Base-by-base conservation (phyloP, 83 land plant genomes). In the Picea abies region DNA sequence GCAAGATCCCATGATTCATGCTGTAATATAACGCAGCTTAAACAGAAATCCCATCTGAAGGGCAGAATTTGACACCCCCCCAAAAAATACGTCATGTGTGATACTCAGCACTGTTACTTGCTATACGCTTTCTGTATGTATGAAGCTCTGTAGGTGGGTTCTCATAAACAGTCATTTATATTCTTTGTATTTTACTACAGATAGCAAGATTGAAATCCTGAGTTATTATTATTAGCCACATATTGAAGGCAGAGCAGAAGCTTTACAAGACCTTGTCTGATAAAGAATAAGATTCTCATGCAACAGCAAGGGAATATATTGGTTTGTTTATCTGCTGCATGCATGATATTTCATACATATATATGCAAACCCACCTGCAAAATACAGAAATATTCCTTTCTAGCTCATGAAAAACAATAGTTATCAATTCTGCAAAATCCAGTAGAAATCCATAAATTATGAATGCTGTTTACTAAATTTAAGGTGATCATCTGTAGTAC, bases 391-490 rank as follows among this genome's bases (percentile, higher is more conserved):
- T 71, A 71, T 71, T 71, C 76, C 76, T 4, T 32, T 37, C n/a
- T 16, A 14, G 17, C 47, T 44, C 76, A 71, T 39, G 76, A 71
- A 71, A 71, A 71, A 71, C 76, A 71, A 71, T 49, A 71, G 76
- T 19, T 39, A 37, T 71, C 37, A 71, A 71, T 41, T 39, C 73
- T 71, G 76, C 47, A 15, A 77, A 77, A 77, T 77, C 79, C 35
- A 52, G 79, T n/a, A 77, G 61, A 19, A 16, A 47, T 19, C 60
- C 79, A 56, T 52, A 22, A 29, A 49, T 77, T 58, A 47, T 77
- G 62, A 77, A 77, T 49, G 79, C 61, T 25, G 16, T 77, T 64
- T 77, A 77, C 79, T 77, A 77, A 52, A 44, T 77, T 22, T 77
- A 77, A 77, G 62, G 32, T 77, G 15, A 71, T 71, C 76, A 37